Conservation (phyloP, 2,329 filamentous ascomycete genomes). For the Xylaria sp. region DNA sequence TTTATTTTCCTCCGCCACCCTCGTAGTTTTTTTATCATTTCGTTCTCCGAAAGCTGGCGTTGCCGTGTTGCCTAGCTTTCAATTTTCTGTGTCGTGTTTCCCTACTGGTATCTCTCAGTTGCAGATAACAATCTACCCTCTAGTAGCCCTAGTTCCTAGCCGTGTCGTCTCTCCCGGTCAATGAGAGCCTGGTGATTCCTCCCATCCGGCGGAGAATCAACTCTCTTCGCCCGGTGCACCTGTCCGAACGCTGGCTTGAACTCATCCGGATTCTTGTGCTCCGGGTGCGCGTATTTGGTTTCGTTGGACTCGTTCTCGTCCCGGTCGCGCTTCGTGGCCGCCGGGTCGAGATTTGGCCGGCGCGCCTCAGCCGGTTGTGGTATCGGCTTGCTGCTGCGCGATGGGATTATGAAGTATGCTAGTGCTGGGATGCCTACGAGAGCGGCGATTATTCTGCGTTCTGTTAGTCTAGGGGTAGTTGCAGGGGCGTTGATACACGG, state of each 20-base stretch:
- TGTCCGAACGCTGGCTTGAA: conserved; percentile 27
- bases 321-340: conserved; percentile 5
- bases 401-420: conserved; percentile 24
- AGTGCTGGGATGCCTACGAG: conserved; percentile 21
- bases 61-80: too few relatives aligned
- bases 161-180: conserved; percentile 18
- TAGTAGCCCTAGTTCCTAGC: not conserved
- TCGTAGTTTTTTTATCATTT: not conserved
- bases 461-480: not conserved
- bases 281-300: conserved; percentile 25
- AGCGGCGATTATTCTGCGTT: conserved; percentile 22
- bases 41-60: too few relatives aligned
- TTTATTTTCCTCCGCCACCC: not conserved
- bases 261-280: conserved; percentile 28
- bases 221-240: conserved; percentile 27
- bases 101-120: too few relatives aligned
- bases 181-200: conserved; percentile 25
- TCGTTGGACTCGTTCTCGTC: not conserved
- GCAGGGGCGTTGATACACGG: too few relatives aligned
- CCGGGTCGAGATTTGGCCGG: conserved; percentile 24
- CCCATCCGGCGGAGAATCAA: conserved; percentile 27
- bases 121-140: not conserved
- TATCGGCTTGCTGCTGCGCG: not conserved
- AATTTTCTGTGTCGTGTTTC: too few relatives aligned
- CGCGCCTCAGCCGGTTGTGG: not conserved